A percentile compares a stretch with the other conserved stretches of the same genome.
Evolutionary conservation across 768 basidiomycete genomes (phyloP).

Genomic region (Pisolithus marmoratus): DNA sequence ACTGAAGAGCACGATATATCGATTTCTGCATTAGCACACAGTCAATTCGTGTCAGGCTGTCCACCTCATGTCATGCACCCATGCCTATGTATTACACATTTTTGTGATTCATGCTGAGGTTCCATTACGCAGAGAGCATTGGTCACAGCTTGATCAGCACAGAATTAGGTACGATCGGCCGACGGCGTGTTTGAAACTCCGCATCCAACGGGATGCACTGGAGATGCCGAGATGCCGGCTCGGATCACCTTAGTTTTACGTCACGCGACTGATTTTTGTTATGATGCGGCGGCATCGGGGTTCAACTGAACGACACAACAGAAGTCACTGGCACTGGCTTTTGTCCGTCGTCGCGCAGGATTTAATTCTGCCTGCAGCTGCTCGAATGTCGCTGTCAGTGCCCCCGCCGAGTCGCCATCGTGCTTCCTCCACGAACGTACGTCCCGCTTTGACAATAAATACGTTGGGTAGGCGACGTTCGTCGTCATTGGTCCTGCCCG

Average conservation of each 20-base stretch:
- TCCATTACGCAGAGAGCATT: conserved; percentile 1
- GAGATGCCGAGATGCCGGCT: conserved; percentile 19
- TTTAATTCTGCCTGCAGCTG: conserved; percentile 12
- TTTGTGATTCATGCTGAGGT: conserved; percentile 6
- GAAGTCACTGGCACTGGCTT: neutral
- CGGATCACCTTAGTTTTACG: conserved; percentile 12
- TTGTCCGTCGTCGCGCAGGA: neutral
- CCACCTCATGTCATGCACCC: neutral
- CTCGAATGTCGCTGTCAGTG: conserved; percentile 26
- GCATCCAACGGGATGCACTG: neutral
- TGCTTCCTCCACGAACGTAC: conserved; percentile 55
- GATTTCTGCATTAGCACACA: neutral
- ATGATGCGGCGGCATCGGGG: neutral
- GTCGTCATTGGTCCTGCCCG: conserved; percentile 38
- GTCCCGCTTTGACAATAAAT: conserved; percentile 44
- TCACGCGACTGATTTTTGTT: conserved; percentile 17
- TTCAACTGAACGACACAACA: too few relatives aligned
- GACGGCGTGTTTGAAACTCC: neutral
- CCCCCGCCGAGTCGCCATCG: conserved; percentile 46
- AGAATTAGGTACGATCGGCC: neutral
- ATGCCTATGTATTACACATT: conserved; percentile 5
- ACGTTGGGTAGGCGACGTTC: conserved; percentile 54
- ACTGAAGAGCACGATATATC: conserved; percentile 25
- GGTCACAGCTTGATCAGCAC: neutral
- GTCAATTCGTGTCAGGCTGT: neutral